These are phyloP conservation scores for Lavandula angustifolia DNA, from an alignment of 257 asterid species.

Conservation along the genomic window DNA sequence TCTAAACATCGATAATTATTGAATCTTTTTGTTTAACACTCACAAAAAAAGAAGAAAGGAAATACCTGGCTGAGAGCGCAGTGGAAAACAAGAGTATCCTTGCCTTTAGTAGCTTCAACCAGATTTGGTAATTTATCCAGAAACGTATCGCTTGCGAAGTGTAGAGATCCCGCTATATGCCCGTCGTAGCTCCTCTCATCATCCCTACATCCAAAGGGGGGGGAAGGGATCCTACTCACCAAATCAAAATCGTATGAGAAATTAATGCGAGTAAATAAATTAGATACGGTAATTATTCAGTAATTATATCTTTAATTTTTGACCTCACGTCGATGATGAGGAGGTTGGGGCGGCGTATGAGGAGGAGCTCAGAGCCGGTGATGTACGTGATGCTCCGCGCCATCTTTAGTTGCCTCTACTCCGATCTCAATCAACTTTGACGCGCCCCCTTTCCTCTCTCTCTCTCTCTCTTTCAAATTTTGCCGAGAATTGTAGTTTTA, in stretches of 20 bases:
- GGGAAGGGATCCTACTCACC: background rate
- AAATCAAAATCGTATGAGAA: background rate
- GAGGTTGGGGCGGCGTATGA: constrained; percentile 61
- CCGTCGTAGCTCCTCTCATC: constrained; percentile 94
- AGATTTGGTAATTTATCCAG: constrained; percentile 66
- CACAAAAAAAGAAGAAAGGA: background rate
- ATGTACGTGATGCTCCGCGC: constrained; percentile 73
- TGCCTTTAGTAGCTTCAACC: constrained; percentile 65
- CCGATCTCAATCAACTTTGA: background rate
- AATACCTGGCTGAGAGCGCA: constrained; percentile 98
- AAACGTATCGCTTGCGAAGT: constrained; percentile 79
- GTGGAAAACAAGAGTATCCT: constrained; percentile 93
- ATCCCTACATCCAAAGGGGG: constrained; percentile 44
- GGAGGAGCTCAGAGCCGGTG: constrained; percentile 73
- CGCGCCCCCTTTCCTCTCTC: background rate
- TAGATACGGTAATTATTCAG: no score
- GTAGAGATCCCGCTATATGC: constrained; percentile 90
- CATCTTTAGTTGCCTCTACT: constrained; percentile 36
- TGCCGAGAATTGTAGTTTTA: no score
- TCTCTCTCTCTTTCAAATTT: no score
- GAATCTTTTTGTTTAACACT: no score
- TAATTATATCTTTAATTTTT: background rate
- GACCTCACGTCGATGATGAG: constrained; percentile 90
- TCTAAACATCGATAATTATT: background rate
- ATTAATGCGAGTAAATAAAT: no score